These are phyloP conservation scores for Volvox reticuliferus DNA, from an alignment of 139 green algal genomes.

Conservation along the genomic window DNA sequence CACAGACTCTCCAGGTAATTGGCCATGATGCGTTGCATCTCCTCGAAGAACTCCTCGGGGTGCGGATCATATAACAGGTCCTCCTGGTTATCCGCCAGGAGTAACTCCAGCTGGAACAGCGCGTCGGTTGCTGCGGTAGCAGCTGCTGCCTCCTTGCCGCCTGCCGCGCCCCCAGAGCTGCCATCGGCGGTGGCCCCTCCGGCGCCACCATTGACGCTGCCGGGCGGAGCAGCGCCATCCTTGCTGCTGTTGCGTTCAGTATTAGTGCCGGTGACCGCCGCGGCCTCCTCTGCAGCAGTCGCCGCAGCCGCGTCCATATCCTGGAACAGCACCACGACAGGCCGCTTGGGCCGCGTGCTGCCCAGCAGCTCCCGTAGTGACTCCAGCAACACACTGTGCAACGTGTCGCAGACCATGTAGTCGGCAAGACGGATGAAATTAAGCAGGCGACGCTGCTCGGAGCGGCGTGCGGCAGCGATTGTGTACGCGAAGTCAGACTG, in stretches of 20 bases:
- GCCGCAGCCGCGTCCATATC: conserved; percentile 34
- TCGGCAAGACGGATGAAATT: conserved; percentile 83
- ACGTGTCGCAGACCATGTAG: conserved; percentile 85
- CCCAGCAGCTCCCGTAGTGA: conserved; percentile 67
- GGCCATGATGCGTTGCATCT: conserved; percentile 56
- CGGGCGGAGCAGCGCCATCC: background rate
- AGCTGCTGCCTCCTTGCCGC: background rate
- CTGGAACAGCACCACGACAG: conserved; percentile 13
- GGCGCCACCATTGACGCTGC: conserved; percentile 15
- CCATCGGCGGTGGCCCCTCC: background rate
- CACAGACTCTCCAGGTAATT: conserved; percentile 67
- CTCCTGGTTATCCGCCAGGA: conserved; percentile 62
- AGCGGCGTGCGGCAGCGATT: conserved; percentile 78
- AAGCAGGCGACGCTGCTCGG: conserved; percentile 80
- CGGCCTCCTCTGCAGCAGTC: conserved; percentile 1
- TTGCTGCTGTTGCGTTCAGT: background rate
- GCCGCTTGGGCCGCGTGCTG: conserved; percentile 13
- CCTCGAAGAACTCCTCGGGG: conserved; percentile 59
- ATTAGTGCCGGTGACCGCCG: conserved; percentile 2
- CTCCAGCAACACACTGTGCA: conserved; percentile 75
- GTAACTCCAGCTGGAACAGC: conserved; percentile 76
- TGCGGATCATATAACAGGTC: conserved; percentile 66
- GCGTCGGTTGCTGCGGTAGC: conserved; percentile 27
- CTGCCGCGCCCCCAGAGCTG: too few species aligned
- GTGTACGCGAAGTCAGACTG: conserved; percentile 81